Conservation (phyloP, 208 protist genomes). For the Dictyostelium gargantuum region DNA sequence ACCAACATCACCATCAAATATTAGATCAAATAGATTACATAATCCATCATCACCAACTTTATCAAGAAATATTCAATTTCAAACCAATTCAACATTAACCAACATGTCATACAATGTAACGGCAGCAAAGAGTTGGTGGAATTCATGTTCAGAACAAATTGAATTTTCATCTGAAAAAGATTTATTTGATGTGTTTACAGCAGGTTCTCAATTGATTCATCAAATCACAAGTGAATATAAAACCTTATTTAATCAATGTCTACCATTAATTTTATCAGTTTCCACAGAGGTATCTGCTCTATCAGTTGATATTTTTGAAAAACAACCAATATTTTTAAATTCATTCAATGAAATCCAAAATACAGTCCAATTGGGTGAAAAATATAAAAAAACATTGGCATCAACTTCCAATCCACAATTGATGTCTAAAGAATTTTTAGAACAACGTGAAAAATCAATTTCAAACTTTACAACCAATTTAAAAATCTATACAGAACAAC, state of each 20-base stretch:
- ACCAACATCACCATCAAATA: conserved; percentile 7
- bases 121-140: conserved; percentile 59
- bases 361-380: background rate
- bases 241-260: conserved; percentile 41
- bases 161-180: conserved; percentile 41
- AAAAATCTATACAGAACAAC: conserved; percentile 36
- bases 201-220: conserved; percentile 17
- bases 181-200: conserved; percentile 41
- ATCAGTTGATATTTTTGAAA: conserved; percentile 50
- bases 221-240: conserved; percentile 58
- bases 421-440: background rate
- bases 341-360: conserved; percentile 4
- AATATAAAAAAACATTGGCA: background rate
- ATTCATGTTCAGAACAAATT: conserved; percentile 44
- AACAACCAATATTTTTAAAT: background rate
- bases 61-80: conserved; percentile 57
- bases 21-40: background rate
- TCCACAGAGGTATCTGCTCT: conserved; percentile 9
- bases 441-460: background rate
- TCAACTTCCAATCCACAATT: background rate
- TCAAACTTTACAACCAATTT: background rate
- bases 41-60: conserved; percentile 32
- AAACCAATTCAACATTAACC: conserved; percentile 28
- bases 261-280: conserved; percentile 14
- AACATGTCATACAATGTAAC: conserved; percentile 55